These are phyloP conservation scores for Phytopythium litorale DNA, from an alignment of 352 stramenopile genomes.

Conservation along the genomic window DNA sequence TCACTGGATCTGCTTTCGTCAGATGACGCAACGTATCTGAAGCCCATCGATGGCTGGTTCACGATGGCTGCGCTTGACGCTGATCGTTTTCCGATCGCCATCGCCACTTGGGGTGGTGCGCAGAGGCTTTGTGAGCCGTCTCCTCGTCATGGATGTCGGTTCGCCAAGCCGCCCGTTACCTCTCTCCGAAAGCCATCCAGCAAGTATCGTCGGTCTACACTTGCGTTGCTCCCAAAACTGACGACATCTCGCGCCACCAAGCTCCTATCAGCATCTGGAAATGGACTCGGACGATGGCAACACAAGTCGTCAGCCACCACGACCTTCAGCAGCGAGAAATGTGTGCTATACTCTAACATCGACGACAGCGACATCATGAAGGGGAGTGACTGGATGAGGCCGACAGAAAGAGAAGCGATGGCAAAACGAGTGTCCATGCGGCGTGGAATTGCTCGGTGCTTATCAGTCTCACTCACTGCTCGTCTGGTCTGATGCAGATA, in stretches of 20 bases:
- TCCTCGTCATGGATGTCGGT: too few species aligned
- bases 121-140: not conserved
- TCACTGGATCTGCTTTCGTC: not conserved
- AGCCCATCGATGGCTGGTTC: not conserved
- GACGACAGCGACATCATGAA: not conserved
- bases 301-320: not conserved
- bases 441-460: too few species aligned
- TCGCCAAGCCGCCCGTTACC: too few species aligned
- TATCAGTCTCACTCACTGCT: too few species aligned
- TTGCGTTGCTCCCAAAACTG: too few species aligned
- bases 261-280: not conserved
- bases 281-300: not conserved
- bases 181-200: too few species aligned
- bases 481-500: not conserved
- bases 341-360: not conserved
- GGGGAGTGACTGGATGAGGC: too few species aligned
- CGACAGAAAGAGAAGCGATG: too few species aligned
- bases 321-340: not conserved
- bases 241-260: not conserved
- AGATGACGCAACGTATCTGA: not conserved
- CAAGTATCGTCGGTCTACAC: too few species aligned
- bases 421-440: too few species aligned
- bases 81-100: not conserved
- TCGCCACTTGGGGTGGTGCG: not conserved
- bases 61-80: not conserved